phyloP scores from a whole-genome alignment of 495 filamentous ascomycete genomes.

The Rhizodiscina lignyota region DNA sequence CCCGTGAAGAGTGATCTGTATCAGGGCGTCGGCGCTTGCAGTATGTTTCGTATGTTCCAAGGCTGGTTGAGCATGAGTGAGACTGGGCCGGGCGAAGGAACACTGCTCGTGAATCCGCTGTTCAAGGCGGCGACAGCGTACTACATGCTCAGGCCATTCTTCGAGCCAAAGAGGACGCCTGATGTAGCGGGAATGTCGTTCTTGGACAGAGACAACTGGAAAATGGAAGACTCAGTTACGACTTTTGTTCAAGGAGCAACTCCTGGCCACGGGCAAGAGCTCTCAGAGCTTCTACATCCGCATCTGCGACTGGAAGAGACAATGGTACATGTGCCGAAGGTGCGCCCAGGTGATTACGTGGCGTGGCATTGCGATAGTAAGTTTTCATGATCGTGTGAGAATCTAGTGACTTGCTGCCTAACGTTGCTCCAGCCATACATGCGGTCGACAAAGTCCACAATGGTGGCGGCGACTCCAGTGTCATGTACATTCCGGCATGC shows the following conservation, averaged over 20 bases:
- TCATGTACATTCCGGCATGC: conserved; percentile 76
- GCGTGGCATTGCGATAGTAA: conserved; percentile 78
- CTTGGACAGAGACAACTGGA: conserved; percentile 37
- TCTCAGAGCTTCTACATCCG: conserved; percentile 53
- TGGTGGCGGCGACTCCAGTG: conserved; percentile 55
- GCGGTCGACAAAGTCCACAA: conserved; percentile 66
- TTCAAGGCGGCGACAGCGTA: conserved; percentile 61
- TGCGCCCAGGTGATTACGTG: conserved; percentile 73
- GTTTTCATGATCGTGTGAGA: conserved; percentile 19
- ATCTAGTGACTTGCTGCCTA: background rate
- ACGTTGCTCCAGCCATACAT: conserved; percentile 39
- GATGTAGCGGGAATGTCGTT: conserved; percentile 19
- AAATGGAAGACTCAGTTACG: conserved; percentile 24
- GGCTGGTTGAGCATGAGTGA: conserved; percentile 68
- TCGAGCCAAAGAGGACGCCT: conserved; percentile 30
- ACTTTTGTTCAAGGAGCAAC: conserved; percentile 58
- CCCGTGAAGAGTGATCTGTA: conserved; percentile 59
- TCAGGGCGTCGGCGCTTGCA: conserved; percentile 65
- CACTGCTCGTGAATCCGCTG: conserved; percentile 70
- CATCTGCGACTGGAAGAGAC: conserved; percentile 54
- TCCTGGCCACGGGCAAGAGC: conserved; percentile 62
- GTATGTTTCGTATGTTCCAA: conserved; percentile 73
- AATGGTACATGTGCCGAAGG: conserved; percentile 66
- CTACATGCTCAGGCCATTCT: conserved; percentile 73
- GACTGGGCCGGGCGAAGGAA: conserved; percentile 57